phyloP scores from a whole-genome alignment of 257 asterid genomes.

The Rubia yunnanensis region DNA sequence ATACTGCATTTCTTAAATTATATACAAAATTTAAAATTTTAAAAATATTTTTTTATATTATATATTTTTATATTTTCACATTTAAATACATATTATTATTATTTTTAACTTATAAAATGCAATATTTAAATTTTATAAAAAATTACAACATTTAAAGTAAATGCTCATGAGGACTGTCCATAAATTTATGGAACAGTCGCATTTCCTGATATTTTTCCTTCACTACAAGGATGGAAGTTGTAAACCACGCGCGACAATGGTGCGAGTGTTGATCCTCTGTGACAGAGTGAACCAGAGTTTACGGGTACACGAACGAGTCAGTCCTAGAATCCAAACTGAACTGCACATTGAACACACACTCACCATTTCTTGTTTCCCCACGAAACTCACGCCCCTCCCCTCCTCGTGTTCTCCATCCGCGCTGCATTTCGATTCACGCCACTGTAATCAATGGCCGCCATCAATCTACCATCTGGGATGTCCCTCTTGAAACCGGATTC shows the following conservation, averaged over 20 bases:
- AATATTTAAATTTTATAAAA: too few relatives aligned
- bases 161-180: too few relatives aligned
- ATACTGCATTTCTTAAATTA: too few relatives aligned
- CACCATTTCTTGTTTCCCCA: neutral
- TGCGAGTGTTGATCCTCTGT: slow-evolving; percentile 2
- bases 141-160: too few relatives aligned
- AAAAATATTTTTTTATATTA: too few relatives aligned
- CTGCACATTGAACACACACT: neutral
- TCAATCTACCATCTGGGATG: slow-evolving; percentile 35
- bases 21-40: too few relatives aligned
- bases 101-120: too few relatives aligned
- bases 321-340: neutral
- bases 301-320: neutral
- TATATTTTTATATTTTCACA: too few relatives aligned
- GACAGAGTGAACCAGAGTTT: neutral
- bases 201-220: too few relatives aligned
- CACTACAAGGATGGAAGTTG: neutral
- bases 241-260: slow-evolving; percentile 1
- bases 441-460: slow-evolving; percentile 35
- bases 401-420: slow-evolving; percentile 4
- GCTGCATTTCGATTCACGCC: neutral
- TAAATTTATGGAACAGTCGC: too few relatives aligned
- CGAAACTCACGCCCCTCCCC: slow-evolving; percentile 15
- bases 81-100: too few relatives aligned
- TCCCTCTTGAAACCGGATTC: slow-evolving; percentile 27